Evolutionary conservation across 495 filamentous ascomycete species (phyloP).

Genomic region (Penicillium paradoxum): DNA sequence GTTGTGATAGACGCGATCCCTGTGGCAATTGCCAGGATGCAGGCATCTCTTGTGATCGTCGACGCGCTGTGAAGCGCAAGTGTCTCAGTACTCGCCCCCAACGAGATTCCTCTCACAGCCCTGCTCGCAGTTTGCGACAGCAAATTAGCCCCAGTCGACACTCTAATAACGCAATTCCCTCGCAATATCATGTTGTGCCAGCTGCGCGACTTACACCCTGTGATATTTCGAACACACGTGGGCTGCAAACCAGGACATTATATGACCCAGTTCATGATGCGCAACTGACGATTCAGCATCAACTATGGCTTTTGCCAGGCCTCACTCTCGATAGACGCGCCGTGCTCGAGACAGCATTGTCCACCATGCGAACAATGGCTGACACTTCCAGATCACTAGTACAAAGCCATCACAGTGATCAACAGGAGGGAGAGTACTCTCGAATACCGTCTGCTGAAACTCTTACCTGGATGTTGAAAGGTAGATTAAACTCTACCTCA

Average conservation of each 20-base stretch:
- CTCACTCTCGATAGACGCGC: slow-evolving; percentile 6
- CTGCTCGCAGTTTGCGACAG: not conserved
- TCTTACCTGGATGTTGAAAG: slow-evolving; percentile 23
- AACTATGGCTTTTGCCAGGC: not conserved
- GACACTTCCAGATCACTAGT: not conserved
- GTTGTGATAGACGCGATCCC: slow-evolving; percentile 18
- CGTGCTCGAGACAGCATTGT: slow-evolving; percentile 12
- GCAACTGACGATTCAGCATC: slow-evolving; percentile 9
- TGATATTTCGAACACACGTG: not conserved
- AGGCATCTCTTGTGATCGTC: slow-evolving; percentile 6
- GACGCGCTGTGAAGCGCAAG: slow-evolving; percentile 3
- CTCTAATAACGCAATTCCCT: not conserved
- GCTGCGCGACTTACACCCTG: not conserved
- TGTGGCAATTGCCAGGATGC: slow-evolving; percentile 23
- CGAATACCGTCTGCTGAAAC: slow-evolving; percentile 11
- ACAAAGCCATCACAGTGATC: not conserved
- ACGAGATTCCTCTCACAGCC: not conserved
- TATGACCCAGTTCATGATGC: slow-evolving; percentile 5
- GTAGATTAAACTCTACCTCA: not conserved
- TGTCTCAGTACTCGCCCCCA: not conserved
- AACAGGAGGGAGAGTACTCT: not conserved
- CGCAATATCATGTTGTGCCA: not conserved
- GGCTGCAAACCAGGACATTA: not conserved
- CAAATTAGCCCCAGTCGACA: not conserved
- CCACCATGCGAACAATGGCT: slow-evolving; percentile 3